phyloP scores from a whole-genome alignment of 331 rosid genomes.

The Spiraea crenata region DNA sequence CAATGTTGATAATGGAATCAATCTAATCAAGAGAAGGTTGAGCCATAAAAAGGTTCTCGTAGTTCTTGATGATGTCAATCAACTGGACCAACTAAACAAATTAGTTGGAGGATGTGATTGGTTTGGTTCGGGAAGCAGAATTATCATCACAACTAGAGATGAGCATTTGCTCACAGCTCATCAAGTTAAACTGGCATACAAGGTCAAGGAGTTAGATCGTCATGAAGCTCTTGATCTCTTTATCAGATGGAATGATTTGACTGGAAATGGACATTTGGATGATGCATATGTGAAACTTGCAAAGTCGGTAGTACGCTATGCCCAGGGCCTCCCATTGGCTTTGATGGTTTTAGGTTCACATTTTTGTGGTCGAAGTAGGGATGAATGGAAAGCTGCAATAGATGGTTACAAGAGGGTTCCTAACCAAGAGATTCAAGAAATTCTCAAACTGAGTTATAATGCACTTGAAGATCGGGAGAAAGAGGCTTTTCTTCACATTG shows the following conservation, averaged over 20 bases:
- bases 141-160: not conserved
- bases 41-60: not conserved
- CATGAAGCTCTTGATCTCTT: not conserved
- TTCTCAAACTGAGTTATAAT: slow-evolving; percentile 4
- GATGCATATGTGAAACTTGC: not conserved
- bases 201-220: not conserved
- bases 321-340: slow-evolving; percentile 6
- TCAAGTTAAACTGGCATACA: not conserved
- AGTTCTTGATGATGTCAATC: not conserved
- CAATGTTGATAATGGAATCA: not conserved
- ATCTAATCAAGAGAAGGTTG: not conserved
- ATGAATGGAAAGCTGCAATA: not conserved
- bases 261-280: not conserved
- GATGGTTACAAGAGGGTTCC: not conserved
- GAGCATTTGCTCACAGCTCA: not conserved
- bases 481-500: not conserved
- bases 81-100: not conserved
- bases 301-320: not conserved
- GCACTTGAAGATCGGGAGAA: not conserved
- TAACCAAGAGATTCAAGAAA: not conserved
- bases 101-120: not conserved
- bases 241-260: not conserved
- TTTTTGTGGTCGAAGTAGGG: not conserved
- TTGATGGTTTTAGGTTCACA: not conserved
- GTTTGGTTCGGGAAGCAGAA: not conserved